phyloP scores from a whole-genome alignment of 306 rosid species.

The Cicer bijugum region DNA sequence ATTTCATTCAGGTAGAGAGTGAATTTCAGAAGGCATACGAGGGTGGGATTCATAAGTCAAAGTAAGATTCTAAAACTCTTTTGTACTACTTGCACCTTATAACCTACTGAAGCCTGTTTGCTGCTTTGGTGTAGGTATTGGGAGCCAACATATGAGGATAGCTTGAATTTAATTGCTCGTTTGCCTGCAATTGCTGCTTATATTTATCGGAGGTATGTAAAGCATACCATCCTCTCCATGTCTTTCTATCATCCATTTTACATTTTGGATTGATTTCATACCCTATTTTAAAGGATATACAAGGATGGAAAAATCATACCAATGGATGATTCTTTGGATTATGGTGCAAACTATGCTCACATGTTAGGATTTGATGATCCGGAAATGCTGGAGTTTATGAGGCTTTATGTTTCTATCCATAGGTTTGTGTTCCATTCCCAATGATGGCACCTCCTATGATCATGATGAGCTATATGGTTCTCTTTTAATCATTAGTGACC shows the following conservation, averaged over 20 bases:
- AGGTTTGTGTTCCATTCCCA: conserved; percentile 62
- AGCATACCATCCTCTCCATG: conserved; percentile 37
- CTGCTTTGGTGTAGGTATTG: conserved; percentile 69
- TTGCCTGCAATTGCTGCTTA: conserved; percentile 90
- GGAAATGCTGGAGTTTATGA: conserved; percentile 87
- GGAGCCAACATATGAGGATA: conserved; percentile 98
- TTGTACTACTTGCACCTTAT: conserved; percentile 36
- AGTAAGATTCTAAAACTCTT: conserved; percentile 49
- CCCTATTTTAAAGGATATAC: conserved; percentile 64
- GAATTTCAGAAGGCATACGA: conserved; percentile 92
- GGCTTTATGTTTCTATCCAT: conserved; percentile 95
- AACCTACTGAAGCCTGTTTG: conserved; percentile 40
- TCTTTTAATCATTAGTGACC: conserved; percentile 8
- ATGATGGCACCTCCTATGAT: neutral
- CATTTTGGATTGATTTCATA: conserved; percentile 44
- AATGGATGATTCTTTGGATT: conserved; percentile 81
- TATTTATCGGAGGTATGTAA: conserved; percentile 80
- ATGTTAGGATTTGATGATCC: conserved; percentile 93
- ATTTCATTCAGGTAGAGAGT: conserved; percentile 79
- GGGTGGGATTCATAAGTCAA: conserved; percentile 78
- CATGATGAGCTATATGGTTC: conserved; percentile 30
- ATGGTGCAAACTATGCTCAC: conserved; percentile 92
- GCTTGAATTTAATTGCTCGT: conserved; percentile 87
- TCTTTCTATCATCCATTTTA: conserved; percentile 36
- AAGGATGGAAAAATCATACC: conserved; percentile 81